Base-by-base conservation (phyloP, 2,329 filamentous ascomycete species). In the Aspergillus hiratsukae region DNA sequence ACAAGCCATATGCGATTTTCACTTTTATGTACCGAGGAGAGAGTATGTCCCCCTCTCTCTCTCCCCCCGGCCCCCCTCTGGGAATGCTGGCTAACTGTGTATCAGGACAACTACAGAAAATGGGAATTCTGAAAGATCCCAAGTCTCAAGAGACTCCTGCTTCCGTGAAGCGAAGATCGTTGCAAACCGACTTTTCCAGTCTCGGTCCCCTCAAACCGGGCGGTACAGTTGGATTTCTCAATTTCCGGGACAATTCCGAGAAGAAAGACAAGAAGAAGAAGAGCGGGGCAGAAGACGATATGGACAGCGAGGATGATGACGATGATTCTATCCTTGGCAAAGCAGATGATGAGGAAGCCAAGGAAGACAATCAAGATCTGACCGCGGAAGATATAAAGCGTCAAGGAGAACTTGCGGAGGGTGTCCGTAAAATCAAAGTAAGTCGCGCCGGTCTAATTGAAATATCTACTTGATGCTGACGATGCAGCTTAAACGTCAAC, bases 21-120 rank as follows among this genome's bases (percentile, higher is more conserved):
- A 97, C 95, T 28, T 99, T 99, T 74, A 91, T 97, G 76, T 99
- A 99, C 73, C 86, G 94, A 59, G 94, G 94, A 72, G 90, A 96
- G 72, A 88, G 93, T 95, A 80, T 80, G 91, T n/a, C n/a, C n/a
- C n/a, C n/a, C n/a, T n/a, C n/a, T n/a, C n/a, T n/a, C n/a, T n/a
- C n/a, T n/a, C n/a, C n/a, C n/a, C n/a, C n/a, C n/a, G n/a, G n/a
- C n/a, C n/a, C n/a, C n/a, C n/a, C n/a, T n/a, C n/a, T n/a, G n/a
- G n/a, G n/a, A n/a, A n/a, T n/a, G n/a, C n/a, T n/a, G 19, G 37
- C 51, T 57, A 41, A 53, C 27, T 25, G 51, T 45, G 9, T 46
- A 9, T 27, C 48, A 96, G 91, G 91, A 52, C 94, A 99, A 86
- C 80, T 99, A 51, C 88, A 92, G 69, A 99, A 97, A 76, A 96